Base-by-base conservation (phyloP, 148 eudicot species). In the Cornus controversa region DNA sequence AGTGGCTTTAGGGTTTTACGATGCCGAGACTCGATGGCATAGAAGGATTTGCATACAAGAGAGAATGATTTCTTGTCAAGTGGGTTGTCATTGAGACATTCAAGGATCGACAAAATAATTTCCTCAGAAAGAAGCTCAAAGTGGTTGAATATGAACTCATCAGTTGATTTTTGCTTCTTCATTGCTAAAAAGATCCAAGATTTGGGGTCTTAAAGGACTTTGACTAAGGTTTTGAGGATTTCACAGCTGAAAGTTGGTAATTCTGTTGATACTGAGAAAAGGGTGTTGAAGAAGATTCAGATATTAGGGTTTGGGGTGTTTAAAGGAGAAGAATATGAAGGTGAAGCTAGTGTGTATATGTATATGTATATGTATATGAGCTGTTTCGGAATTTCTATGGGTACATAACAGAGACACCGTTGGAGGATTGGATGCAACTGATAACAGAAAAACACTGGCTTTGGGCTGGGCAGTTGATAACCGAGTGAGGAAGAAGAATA, bases 91-190 rank as follows among this genome's bases (percentile, higher is more conserved):
- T 74, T 14, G 40, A 94, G 84, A 25, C 63, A 77, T 73, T 94
- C 98, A 2, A 94, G 90, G 83, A 94, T 84, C 25, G 82, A 26
- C 75, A 85, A 89, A 6, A 91, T 66, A 42, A 92, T 77, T 72
- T 92, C 97, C 67, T 90, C 91, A 24, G 97, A 86, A 9, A 94
- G 83, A 2, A 78, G 85, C 77, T 91, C 96, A 71, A 94, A 94
- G 13, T 54, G 65, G 82, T 80, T 86, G 53, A 8, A 40, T 28
- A 2, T 22, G 67, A 82, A 13, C 73, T 66, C 78, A 9, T 73
- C 36, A 72, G 40, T 70, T 67, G 77, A 5, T 66, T 82, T 91
- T 22, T 79, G 90, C 77, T 78, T 90, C 85, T 93, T 91, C 91
- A 87, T 86, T 78, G 82, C 54, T 28, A 25, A 13, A 45, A 67